Evolutionary conservation across 257 asterid species (phyloP).

Genomic region (Nicotiana benthamiana): DNA sequence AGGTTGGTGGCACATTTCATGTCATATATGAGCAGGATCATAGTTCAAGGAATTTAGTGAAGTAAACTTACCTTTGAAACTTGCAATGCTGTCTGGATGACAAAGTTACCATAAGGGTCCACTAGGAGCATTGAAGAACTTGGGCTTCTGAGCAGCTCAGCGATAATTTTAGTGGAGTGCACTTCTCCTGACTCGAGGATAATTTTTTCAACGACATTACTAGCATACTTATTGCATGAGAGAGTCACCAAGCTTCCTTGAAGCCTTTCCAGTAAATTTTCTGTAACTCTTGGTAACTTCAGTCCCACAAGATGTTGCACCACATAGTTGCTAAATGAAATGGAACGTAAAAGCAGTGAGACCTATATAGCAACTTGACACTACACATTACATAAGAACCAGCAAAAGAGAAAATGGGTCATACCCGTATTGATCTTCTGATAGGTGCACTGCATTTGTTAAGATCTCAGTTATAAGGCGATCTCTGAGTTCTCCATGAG

Average conservation of each 20-base stretch:
- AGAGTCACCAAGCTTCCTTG: constrained; percentile 40
- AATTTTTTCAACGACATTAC: constrained; percentile 73
- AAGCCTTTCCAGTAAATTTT: constrained; percentile 30
- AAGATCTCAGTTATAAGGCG: constrained; percentile 37
- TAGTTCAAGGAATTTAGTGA: background rate
- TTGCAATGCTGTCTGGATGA: constrained; percentile 57
- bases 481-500: constrained; percentile 42
- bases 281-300: constrained; percentile 34
- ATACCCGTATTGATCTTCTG: constrained; percentile 78
- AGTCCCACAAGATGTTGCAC: constrained; percentile 60
- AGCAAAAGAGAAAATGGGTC: background rate
- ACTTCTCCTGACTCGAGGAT: constrained; percentile 27
- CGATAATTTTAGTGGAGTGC: constrained; percentile 17
- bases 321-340: constrained; percentile 58
- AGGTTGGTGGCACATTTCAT: background rate
- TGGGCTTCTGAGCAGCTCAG: constrained; percentile 42
- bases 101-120: constrained; percentile 72
- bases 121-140: constrained; percentile 38
- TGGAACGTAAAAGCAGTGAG: background rate
- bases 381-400: background rate
- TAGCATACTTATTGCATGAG: constrained; percentile 62
- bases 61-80: constrained; percentile 36
- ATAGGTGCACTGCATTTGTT: constrained; percentile 36
- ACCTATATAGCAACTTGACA: background rate
- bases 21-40: background rate